A percentile compares a stretch with the other conserved stretches of the same genome.
phyloP scores from a whole-genome alignment of 2,329 filamentous ascomycete species.

The Diaporthe sp. region DNA sequence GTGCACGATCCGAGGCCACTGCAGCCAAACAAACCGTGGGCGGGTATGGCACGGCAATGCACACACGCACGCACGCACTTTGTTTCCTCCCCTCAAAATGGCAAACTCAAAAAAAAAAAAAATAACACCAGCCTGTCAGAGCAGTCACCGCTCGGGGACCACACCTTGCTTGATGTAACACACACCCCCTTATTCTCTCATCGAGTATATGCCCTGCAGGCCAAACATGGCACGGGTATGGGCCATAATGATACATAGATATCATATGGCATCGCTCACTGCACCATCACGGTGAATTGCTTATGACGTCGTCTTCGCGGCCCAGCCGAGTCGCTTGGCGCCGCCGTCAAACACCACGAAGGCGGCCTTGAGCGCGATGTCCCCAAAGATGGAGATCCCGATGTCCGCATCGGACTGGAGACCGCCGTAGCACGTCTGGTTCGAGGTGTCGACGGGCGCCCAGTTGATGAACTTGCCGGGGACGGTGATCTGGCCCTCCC shows the following conservation, averaged over 20 bases:
- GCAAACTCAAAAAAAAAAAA: constrained; percentile 12
- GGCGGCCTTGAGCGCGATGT: constrained; percentile 48
- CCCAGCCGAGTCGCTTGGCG: constrained; percentile 57
- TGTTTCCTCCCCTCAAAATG: not conserved
- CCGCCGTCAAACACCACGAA: constrained; percentile 51
- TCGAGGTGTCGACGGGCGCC: constrained; percentile 41
- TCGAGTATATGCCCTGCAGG: not conserved
- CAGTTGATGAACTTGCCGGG: constrained; percentile 57
- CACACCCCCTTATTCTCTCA: not conserved
- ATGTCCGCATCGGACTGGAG: constrained; percentile 49
- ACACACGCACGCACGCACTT: not conserved
- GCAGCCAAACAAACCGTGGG: not conserved
- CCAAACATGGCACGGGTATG: not conserved
- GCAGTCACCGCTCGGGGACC: not conserved
- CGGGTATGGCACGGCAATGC: constrained; percentile 6
- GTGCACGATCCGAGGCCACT: not conserved
- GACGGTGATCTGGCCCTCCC: constrained; percentile 57
- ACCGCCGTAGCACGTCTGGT: constrained; percentile 51
- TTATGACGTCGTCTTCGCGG: constrained; percentile 46
- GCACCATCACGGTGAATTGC: not conserved
- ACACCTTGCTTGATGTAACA: not conserved
- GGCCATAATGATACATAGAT: too few relatives aligned
- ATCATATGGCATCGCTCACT: not conserved
- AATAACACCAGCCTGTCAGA: not conserved
- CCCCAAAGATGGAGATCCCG: constrained; percentile 48